Percentiles rank a stretch among this genome's conserved stretches.
Evolutionary conservation across 345 rosid species (phyloP).

Genomic region (Leavenworthia alabamica): DNA sequence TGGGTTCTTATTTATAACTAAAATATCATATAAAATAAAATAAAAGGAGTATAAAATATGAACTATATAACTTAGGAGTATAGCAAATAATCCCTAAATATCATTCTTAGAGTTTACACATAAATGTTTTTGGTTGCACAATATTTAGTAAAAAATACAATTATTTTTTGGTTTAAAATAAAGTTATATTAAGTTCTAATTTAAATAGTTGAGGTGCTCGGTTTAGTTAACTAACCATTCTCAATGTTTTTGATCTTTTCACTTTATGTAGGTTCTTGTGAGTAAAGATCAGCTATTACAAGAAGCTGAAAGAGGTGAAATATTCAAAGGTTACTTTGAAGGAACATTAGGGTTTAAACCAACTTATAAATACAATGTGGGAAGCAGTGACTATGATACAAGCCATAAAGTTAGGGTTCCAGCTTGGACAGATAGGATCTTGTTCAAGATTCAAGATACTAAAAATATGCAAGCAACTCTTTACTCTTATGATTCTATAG

Average conservation of each 20-base stretch:
- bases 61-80: not conserved
- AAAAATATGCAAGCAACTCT: slow-evolving; percentile 30
- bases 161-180: not conserved
- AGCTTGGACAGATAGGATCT: slow-evolving; percentile 54
- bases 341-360: slow-evolving; percentile 62
- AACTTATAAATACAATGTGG: slow-evolving; percentile 50
- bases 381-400: slow-evolving; percentile 58
- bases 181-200: not conserved
- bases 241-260: not conserved
- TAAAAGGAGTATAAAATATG: too few species aligned
- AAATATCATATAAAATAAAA: too few species aligned
- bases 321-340: slow-evolving; percentile 55
- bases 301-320: slow-evolving; percentile 62
- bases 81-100: not conserved
- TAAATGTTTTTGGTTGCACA: too few species aligned
- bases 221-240: not conserved
- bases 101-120: not conserved
- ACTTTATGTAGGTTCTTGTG: slow-evolving; percentile 40
- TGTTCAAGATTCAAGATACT: slow-evolving; percentile 40
- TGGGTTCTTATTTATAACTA: too few species aligned
- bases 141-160: too few species aligned
- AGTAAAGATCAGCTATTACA: slow-evolving; percentile 61
- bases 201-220: not conserved
- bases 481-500: slow-evolving; percentile 44
- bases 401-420: slow-evolving; percentile 59